These are phyloP conservation scores for Pichia sp. DNA, from an alignment of 1,139 yeast genomes.

Conservation along the genomic window DNA sequence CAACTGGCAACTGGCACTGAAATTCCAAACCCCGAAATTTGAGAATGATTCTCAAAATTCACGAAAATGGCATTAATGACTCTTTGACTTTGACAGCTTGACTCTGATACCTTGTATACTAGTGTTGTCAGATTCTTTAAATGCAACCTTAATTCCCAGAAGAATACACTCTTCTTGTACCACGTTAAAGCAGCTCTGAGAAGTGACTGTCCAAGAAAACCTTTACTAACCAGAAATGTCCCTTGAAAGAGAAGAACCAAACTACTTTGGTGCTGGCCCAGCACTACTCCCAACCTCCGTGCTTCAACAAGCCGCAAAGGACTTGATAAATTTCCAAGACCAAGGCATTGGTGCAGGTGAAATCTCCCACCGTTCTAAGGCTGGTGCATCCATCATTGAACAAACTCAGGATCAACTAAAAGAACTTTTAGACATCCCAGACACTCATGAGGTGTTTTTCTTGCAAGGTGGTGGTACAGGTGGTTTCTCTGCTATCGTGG, in stretches of 20 bases:
- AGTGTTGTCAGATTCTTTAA: no score
- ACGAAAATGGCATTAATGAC: no score
- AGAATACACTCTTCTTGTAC: no score
- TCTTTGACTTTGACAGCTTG: no score
- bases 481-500: conserved; percentile 83
- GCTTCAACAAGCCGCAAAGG: conserved; percentile 79
- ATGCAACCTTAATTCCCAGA: no score
- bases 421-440: conserved; percentile 68
- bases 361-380: conserved; percentile 86
- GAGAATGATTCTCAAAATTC: no score
- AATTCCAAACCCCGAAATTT: no score
- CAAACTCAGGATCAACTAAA: conserved; percentile 62
- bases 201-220: no score
- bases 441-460: conserved; percentile 88
- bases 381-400: conserved; percentile 72
- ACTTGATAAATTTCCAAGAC: conserved; percentile 61
- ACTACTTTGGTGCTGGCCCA: conserved; percentile 97
- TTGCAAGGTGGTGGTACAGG: conserved; percentile 98
- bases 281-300: conserved; percentile 83
- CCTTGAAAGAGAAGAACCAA: conserved; percentile 65
- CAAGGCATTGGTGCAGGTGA: conserved; percentile 88
- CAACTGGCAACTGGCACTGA: no score
- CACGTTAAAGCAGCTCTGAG: no score
- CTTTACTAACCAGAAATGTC: no score
- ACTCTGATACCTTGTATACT: no score